Percentiles rank a stretch among this genome's conserved stretches.
Evolutionary conservation across 163 green algal species (phyloP).

Genomic region (Chlorella variabilis): DNA sequence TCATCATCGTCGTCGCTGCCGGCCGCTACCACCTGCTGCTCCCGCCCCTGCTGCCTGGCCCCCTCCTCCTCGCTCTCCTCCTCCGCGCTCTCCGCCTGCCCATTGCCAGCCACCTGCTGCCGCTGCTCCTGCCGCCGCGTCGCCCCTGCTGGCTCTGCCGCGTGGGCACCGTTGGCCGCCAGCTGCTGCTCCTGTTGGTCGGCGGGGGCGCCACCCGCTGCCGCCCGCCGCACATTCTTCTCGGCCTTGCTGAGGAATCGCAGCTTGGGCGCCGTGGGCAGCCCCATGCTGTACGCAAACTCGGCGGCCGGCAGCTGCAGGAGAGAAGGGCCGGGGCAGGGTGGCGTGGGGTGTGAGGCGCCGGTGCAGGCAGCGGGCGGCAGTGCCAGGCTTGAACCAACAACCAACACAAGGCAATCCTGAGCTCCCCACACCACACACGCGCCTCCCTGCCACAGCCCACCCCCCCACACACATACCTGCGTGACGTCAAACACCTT

Average conservation of each 20-base stretch:
- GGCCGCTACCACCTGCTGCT: not conserved
- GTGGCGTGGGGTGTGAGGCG: not conserved
- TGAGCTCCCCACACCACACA: too few relatives aligned
- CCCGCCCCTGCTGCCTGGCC: not conserved
- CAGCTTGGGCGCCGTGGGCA: conserved; percentile 84
- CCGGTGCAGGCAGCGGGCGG: not conserved
- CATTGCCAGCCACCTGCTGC: not conserved
- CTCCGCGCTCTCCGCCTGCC: not conserved
- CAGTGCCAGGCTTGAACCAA: too few relatives aligned
- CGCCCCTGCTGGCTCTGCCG: too few relatives aligned
- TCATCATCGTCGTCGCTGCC: conserved; percentile 60
- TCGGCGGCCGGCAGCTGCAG: conserved; percentile 80
- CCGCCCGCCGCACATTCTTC: conserved; percentile 12
- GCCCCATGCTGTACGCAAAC: conserved; percentile 83
- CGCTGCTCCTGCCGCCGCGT: too few relatives aligned
- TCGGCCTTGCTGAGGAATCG: conserved; percentile 78
- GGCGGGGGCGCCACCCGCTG: conserved; percentile 12
- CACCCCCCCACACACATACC: not conserved
- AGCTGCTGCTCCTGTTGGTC: not conserved
- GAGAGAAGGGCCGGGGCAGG: too few relatives aligned
- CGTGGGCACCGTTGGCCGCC: not conserved
- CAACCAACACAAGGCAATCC: too few relatives aligned
- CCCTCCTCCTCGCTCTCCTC: not conserved
- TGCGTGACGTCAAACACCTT: conserved; percentile 86
- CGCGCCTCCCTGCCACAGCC: too few relatives aligned